Evolutionary conservation across 164 flowering plant species (phyloP), one percentile per base, ranked within the genome.

Genomic region (Vitis amurensis): DNA sequence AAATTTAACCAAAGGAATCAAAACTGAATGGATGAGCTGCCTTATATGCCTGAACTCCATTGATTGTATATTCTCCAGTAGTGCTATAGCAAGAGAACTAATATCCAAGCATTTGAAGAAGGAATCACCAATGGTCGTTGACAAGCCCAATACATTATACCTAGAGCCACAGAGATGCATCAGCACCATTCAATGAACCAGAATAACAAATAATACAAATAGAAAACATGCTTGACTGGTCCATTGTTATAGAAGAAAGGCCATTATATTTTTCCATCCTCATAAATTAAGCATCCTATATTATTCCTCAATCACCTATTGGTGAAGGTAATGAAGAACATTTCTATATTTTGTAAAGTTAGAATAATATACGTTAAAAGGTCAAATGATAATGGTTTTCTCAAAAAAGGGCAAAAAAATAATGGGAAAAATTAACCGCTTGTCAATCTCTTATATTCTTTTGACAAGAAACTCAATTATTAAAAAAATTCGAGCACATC

Each of bases 31-130:
- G 73, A 92, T 75, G 65, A 96, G 97, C 82, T 87, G 98, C 71
- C 84, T 87, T 61, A 88, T 78, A 81, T 96, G 99, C 81, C 99
- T 86, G 81, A 87, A 93, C 74, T 96, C 97, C 98, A 96, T 96
- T 19, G 88, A 83, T 52, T 88, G 87, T 74, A 96, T 71, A 72
- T 92, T 89, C 84, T 96, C 98, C 89, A 89, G 65, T 48, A 96
- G 83, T 59, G 98, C 84, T 49, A 85, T 47, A 63, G 82, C 79
- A 71, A 92, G 86, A 59, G 84, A 73, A 50, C 81, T 64, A 64
- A 72, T 58, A 73, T 88, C 93, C 76, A 88, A 47, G 72, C 80
- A 76, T 78, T 78, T 86, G 83, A 86, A 96, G 76, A 93, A 91
- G 50, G 88, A 73, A 67, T 96, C 95, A 59, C 92, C 95, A 50